Evolutionary conservation across 1,284 basidiomycete species (phyloP).

Genomic region (Ceratobasidium theobromae): DNA sequence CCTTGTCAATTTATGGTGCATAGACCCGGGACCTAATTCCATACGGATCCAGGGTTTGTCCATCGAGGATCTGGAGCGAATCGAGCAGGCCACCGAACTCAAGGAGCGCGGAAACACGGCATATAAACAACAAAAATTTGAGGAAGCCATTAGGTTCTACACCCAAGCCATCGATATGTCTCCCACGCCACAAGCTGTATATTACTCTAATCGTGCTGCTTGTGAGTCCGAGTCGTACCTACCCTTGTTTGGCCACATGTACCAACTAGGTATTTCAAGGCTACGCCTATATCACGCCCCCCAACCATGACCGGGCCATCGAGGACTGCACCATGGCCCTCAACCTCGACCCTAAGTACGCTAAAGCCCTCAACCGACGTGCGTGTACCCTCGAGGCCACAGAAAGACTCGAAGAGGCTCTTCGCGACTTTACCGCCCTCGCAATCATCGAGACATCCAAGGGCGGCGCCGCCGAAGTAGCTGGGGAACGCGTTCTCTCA

Average conservation of each 20-base stretch:
- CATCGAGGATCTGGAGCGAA: slow-evolving; percentile 70
- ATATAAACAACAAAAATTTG: slow-evolving; percentile 79
- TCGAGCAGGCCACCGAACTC: slow-evolving; percentile 72
- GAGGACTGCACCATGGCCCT: slow-evolving; percentile 90
- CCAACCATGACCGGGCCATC: slow-evolving; percentile 83
- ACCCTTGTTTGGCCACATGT: neutral
- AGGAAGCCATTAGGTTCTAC: slow-evolving; percentile 81
- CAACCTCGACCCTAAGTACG: slow-evolving; percentile 80
- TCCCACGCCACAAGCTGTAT: slow-evolving; percentile 87
- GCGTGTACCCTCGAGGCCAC: slow-evolving; percentile 84
- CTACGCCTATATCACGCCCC: slow-evolving; percentile 88
- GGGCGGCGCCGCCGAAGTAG: slow-evolving; percentile 74
- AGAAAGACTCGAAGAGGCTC: slow-evolving; percentile 69
- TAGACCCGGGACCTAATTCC: slow-evolving; percentile 50
- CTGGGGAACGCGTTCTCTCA: slow-evolving; percentile 92
- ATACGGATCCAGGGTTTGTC: slow-evolving; percentile 55
- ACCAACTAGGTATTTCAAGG: slow-evolving; percentile 50
- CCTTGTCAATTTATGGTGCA: slow-evolving; percentile 36
- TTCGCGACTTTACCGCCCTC: slow-evolving; percentile 93
- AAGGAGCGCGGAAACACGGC: slow-evolving; percentile 90
- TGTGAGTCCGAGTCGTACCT: slow-evolving; percentile 63
- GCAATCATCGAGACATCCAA: slow-evolving; percentile 94
- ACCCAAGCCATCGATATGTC: slow-evolving; percentile 87
- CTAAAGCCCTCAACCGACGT: slow-evolving; percentile 94
- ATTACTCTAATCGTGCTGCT: slow-evolving; percentile 96